Conservation (phyloP, 1,284 basidiomycete species). For the Irpex lacteus region DNA sequence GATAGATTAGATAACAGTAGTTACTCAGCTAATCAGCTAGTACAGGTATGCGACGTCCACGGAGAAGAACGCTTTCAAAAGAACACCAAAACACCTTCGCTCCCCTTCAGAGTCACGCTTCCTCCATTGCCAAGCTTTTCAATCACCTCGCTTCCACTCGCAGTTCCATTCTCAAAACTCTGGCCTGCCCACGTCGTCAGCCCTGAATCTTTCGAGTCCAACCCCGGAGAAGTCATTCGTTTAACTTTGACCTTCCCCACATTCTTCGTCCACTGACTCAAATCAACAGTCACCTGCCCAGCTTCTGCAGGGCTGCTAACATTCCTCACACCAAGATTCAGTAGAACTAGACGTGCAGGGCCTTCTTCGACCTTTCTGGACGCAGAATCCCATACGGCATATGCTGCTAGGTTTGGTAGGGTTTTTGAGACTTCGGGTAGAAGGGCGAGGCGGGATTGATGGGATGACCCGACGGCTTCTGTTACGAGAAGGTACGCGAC, state of each 20-base stretch:
- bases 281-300: slow-evolving; percentile 23
- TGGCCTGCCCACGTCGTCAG: slow-evolving; percentile 35
- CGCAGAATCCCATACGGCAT: slow-evolving; percentile 32
- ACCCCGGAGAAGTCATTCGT: slow-evolving; percentile 29
- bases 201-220: slow-evolving; percentile 29
- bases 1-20: neutral
- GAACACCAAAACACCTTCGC: slow-evolving; percentile 33
- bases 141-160: slow-evolving; percentile 24
- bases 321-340: slow-evolving; percentile 32
- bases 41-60: no score
- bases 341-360: slow-evolving; percentile 26
- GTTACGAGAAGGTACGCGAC: slow-evolving; percentile 34
- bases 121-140: slow-evolving; percentile 22
- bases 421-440: slow-evolving; percentile 18
- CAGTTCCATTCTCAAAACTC: slow-evolving; percentile 29
- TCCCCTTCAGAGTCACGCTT: slow-evolving; percentile 26
- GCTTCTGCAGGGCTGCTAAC: slow-evolving; percentile 16
- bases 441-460: slow-evolving; percentile 23
- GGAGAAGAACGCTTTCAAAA: slow-evolving; percentile 15
- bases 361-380: slow-evolving; percentile 16
- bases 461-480: slow-evolving; percentile 32
- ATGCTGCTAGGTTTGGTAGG: slow-evolving; percentile 27
- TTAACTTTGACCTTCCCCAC: slow-evolving; percentile 21
- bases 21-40: neutral
- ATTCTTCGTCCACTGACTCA: slow-evolving; percentile 20